These are phyloP conservation scores for Diaporthe sp. DNA, from an alignment of 2,329 filamentous ascomycete genomes.

Conservation along the genomic window DNA sequence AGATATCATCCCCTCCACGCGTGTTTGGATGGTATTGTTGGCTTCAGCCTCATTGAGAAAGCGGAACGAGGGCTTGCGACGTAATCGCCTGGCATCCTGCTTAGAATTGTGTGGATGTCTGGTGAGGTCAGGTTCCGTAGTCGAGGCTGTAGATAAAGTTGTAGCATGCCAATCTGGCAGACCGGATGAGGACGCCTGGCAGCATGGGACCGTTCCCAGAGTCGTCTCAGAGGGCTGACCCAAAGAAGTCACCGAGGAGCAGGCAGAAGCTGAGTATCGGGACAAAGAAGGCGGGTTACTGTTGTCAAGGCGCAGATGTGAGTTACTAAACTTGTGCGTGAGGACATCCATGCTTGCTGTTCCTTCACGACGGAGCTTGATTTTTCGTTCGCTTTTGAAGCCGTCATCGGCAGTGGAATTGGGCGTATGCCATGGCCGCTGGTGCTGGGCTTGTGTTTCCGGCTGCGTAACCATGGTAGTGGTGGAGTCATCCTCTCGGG, in stretches of 20 bases:
- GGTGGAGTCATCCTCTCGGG: neutral
- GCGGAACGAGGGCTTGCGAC: conserved; percentile 38
- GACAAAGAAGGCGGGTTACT: conserved; percentile 16
- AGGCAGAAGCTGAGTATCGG: neutral
- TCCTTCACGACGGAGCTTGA: neutral
- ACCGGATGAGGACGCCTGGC: neutral
- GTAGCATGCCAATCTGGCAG: conserved; percentile 10
- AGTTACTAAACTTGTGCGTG: conserved; percentile 37
- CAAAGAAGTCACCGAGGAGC: conserved; percentile 31
- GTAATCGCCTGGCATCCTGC: conserved; percentile 33
- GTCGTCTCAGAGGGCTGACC: neutral
- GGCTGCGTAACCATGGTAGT: neutral
- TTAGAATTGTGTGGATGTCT: neutral
- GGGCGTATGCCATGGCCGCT: neutral
- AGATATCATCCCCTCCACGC: conserved; percentile 40
- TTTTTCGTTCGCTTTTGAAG: neutral
- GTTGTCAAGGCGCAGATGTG: conserved; percentile 36
- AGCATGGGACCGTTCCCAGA: neutral
- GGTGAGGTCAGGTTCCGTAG: neutral
- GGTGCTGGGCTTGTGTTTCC: neutral
- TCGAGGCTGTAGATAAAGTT: conserved; percentile 21
- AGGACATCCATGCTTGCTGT: conserved; percentile 37
- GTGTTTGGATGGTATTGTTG: conserved; percentile 25
- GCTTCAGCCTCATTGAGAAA: conserved; percentile 37
- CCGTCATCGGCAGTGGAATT: neutral